Evolutionary conservation across 2,329 filamentous ascomycete species (phyloP).

Genomic region (Biscogniauxia sp.): DNA sequence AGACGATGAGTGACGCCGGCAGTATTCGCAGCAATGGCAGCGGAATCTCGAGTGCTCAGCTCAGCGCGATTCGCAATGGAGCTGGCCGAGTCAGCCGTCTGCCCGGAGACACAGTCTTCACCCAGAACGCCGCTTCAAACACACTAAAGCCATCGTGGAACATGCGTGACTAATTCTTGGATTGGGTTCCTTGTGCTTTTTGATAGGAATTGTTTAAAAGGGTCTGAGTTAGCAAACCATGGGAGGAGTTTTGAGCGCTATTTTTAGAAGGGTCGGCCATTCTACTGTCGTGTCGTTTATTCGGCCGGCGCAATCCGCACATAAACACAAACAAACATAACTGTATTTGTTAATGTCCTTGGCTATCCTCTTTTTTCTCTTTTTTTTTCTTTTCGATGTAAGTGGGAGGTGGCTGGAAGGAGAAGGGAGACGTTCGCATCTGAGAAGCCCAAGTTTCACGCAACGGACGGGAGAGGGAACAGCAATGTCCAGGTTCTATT

Average conservation of each 20-base stretch:
- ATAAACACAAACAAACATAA: not conserved
- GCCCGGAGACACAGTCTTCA: slow-evolving; percentile 78
- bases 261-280: not conserved
- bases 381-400: not conserved
- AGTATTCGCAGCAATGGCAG: slow-evolving; percentile 72
- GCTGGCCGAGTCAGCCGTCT: slow-evolving; percentile 85
- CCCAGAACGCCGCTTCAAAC: slow-evolving; percentile 63
- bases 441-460: not conserved
- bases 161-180: slow-evolving; percentile 42
- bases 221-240: slow-evolving; percentile 1
- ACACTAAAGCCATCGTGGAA: slow-evolving; percentile 60
- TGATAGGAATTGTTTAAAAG: not conserved
- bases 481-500: not conserved
- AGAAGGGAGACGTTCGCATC: not conserved
- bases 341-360: not conserved
- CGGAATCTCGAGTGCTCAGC: slow-evolving; percentile 69
- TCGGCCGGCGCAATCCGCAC: not conserved
- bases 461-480: not conserved
- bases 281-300: not conserved
- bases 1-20: slow-evolving; percentile 62
- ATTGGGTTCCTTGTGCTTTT: not conserved
- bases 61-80: slow-evolving; percentile 72
- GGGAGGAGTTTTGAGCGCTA: not conserved
- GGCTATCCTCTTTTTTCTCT: too few relatives aligned
- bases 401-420: not conserved